A percentile compares a stretch with the other conserved stretches of the same genome.
phyloP scores from a whole-genome alignment of 768 basidiomycete species.

The Phlegmacium glaucopus region DNA sequence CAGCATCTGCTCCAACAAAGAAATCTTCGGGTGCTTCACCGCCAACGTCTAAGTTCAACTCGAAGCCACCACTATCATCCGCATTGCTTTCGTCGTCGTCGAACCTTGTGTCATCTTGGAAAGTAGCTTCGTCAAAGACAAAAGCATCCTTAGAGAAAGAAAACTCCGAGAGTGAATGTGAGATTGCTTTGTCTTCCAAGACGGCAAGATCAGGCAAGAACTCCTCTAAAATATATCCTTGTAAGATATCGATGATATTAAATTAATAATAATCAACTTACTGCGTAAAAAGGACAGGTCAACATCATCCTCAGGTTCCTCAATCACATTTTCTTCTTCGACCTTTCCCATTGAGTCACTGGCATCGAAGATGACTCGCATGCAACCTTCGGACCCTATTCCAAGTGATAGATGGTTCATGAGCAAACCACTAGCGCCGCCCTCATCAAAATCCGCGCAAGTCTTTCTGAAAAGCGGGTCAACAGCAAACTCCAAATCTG shows the following conservation, averaged over 20 bases:
- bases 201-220: conserved; percentile 70
- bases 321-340: conserved; percentile 73
- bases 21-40: conserved; percentile 25
- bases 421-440: conserved; percentile 90
- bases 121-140: conserved; percentile 58
- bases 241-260: conserved; percentile 4
- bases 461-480: conserved; percentile 98
- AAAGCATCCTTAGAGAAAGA: conserved; percentile 72
- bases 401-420: conserved; percentile 93
- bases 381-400: conserved; percentile 71
- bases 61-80: conserved; percentile 38
- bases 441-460: conserved; percentile 97
- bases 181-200: conserved; percentile 70
- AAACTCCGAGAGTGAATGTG: conserved; percentile 78
- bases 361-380: conserved; percentile 95
- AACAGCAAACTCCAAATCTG: conserved; percentile 93
- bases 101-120: conserved; percentile 50
- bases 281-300: conserved; percentile 63
- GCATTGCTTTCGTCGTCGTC: conserved; percentile 46
- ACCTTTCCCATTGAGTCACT: conserved; percentile 82
- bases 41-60: conserved; percentile 22
- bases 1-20: conserved; percentile 41
- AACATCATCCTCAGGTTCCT: conserved; percentile 68
- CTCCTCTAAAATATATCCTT: conserved; percentile 45
- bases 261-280: conserved; percentile 27